A percentile compares a stretch with the other conserved stretches of the same genome.
These are phyloP conservation scores for Adansonia madagascariensis DNA, from an alignment of 441 rosid genomes.

Conservation along the genomic window DNA sequence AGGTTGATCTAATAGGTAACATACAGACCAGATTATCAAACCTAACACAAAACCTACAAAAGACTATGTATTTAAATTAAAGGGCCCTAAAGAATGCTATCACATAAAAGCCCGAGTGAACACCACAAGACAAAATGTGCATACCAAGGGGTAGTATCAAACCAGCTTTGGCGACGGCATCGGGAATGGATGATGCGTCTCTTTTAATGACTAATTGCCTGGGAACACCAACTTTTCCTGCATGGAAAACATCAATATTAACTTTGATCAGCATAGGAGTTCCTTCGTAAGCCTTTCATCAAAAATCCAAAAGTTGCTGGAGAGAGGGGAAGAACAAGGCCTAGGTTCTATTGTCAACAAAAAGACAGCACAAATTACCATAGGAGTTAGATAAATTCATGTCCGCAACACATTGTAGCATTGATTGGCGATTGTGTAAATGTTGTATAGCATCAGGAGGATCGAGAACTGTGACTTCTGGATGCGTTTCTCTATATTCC, in stretches of 20 bases:
- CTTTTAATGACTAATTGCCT: conserved; percentile 68
- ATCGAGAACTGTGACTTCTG: conserved; percentile 87
- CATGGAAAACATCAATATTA: conserved; percentile 25
- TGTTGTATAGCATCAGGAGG: conserved; percentile 92
- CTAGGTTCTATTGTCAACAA: neutral
- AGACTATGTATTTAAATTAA: neutral
- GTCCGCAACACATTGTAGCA: conserved; percentile 89
- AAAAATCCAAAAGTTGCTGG: neutral
- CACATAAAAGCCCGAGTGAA: neutral
- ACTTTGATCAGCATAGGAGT: conserved; percentile 22
- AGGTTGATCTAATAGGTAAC: neutral
- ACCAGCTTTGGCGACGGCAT: conserved; percentile 71
- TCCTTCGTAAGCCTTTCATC: neutral
- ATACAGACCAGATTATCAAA: neutral
- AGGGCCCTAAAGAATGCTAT: neutral
- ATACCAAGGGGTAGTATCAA: conserved; percentile 75
- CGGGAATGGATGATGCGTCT: conserved; percentile 74
- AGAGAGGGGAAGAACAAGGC: neutral
- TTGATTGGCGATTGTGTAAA: conserved; percentile 80
- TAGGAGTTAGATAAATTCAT: conserved; percentile 64
- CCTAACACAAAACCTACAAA: neutral
- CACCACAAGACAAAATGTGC: neutral
- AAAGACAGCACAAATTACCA: conserved; percentile 43
- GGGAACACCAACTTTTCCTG: conserved; percentile 82
- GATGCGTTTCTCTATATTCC: conserved; percentile 69